Evolutionary conservation across 257 asterid genomes (phyloP), one percentile per base, ranked within the genome.

Genomic region (Solanum etuberosum): DNA sequence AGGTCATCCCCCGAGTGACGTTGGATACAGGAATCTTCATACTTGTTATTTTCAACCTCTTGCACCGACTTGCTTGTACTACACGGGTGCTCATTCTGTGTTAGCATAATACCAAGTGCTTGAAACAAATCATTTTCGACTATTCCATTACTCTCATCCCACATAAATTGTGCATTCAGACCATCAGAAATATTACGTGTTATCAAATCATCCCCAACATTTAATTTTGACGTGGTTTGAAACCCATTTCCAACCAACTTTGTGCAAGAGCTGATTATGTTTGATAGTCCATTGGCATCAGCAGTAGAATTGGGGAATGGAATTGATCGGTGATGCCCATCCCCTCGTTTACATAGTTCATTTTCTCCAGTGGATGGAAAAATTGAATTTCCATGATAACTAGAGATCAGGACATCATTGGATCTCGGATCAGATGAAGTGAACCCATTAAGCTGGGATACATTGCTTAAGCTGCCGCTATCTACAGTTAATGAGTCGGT

Each of bases 1-100:
- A 96, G 87, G 89, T 96, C 99, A 72, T 95, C 98, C 37, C 98
- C 95, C 3, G 93, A 87, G 34, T 71, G 88, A 48, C 10, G 67
- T 46, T 88, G 92, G 54, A 77, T 37, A 78, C 71, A 85, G 7
- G 89, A 83, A 87, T 90, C 95, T 63, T 90, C 96, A 46, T 83
- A 89, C 38, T 61, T 29, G 84, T 43, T 73, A 84, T 89, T 83
- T 70, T 80, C 86, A 78, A 92, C 87, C 90, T 86, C 90, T 83
- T 89, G 85, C 82, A 86, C 59, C 16, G 77, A 86, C 59, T 89
- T 91, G 67, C 87, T 91, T 27, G 86, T 86, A 57, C 84, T 86
- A 40, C 84, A 80, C 46, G 32, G 85, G 37, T 85, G 84, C 80
- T 85, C 86, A 29, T 87, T 83, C 42, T 86, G 91, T 37, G 94